These are phyloP conservation scores for Mediolabrus comicus DNA, from an alignment of 108 stramenopile species.

Conservation along the genomic window DNA sequence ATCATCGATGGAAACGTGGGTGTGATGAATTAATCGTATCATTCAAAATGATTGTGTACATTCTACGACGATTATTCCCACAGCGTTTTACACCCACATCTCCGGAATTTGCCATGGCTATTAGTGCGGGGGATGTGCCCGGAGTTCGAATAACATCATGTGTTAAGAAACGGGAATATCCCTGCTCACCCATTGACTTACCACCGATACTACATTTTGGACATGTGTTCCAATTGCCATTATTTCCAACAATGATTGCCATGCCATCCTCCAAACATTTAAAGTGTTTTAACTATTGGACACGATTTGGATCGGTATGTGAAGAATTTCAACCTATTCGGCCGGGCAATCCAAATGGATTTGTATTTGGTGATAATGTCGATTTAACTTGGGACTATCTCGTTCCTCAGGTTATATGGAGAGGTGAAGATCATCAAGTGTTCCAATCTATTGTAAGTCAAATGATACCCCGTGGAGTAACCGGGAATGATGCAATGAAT, in stretches of 20 bases:
- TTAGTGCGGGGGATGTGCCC: background rate
- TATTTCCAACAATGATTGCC: constrained; percentile 15
- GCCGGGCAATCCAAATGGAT: constrained; percentile 1
- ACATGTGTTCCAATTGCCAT: constrained; percentile 15
- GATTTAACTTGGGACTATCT: constrained; percentile 5
- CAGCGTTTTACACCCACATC: constrained; percentile 1
- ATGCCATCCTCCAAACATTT: constrained; percentile 6
- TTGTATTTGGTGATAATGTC: constrained; percentile 11
- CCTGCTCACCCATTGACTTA: background rate
- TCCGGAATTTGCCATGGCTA: constrained; percentile 3
- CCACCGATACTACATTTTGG: constrained; percentile 32
- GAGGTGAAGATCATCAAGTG: constrained; percentile 1
- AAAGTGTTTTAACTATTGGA: constrained; percentile 5
- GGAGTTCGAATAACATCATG: background rate
- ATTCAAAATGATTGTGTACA: background rate
- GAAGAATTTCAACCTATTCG: constrained; percentile 8
- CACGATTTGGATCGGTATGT: background rate
- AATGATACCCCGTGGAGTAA: background rate
- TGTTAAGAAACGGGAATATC: background rate
- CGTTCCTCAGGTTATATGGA: background rate
- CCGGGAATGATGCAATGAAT: background rate
- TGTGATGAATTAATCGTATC: background rate
- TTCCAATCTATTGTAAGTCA: background rate
- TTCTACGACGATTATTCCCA: background rate
- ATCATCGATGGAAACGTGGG: constrained; percentile 3